phyloP scores from a whole-genome alignment of 2,329 filamentous ascomycete genomes.

The Paracamarosporium sp. region DNA sequence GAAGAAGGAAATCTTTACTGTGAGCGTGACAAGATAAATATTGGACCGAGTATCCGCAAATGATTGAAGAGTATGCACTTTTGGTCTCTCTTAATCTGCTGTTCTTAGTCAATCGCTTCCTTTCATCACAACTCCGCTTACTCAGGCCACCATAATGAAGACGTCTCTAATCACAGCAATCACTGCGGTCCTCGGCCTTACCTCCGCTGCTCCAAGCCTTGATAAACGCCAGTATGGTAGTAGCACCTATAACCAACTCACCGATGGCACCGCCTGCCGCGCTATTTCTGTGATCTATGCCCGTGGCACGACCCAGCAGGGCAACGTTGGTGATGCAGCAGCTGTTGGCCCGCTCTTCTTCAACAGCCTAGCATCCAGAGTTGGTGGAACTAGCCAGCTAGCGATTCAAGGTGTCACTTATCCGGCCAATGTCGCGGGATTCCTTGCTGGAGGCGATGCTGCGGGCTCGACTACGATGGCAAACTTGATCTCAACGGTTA shows the following conservation, averaged over 20 bases:
- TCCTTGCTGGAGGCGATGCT: conserved; percentile 52
- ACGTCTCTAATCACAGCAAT: not conserved
- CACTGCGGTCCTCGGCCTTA: not conserved
- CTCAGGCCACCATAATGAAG: not conserved
- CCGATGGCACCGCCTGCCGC: not conserved
- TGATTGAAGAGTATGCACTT: not conserved
- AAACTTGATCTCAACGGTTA: conserved; percentile 20
- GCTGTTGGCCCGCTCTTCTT: conserved; percentile 55
- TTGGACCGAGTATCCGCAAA: not conserved
- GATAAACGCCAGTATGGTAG: not conserved
- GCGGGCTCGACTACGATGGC: conserved; percentile 51
- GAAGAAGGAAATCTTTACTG: not conserved
- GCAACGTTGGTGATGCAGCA: conserved; percentile 55
- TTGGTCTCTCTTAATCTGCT: not conserved
- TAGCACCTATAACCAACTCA: not conserved
- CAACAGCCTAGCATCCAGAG: conserved; percentile 45
- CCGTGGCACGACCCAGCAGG: conserved; percentile 58
- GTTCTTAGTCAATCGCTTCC: not conserved
- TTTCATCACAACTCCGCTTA: not conserved
- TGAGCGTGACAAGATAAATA: not conserved
- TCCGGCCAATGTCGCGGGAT: conserved; percentile 49
- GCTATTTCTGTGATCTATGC: conserved; percentile 52
- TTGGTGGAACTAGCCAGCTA: conserved; percentile 49
- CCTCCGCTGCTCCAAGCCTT: not conserved
- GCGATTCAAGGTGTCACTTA: conserved; percentile 62